Evolutionary conservation across 2,329 filamentous ascomycete genomes (phyloP).

Genomic region (Cordyceps cicadae): DNA sequence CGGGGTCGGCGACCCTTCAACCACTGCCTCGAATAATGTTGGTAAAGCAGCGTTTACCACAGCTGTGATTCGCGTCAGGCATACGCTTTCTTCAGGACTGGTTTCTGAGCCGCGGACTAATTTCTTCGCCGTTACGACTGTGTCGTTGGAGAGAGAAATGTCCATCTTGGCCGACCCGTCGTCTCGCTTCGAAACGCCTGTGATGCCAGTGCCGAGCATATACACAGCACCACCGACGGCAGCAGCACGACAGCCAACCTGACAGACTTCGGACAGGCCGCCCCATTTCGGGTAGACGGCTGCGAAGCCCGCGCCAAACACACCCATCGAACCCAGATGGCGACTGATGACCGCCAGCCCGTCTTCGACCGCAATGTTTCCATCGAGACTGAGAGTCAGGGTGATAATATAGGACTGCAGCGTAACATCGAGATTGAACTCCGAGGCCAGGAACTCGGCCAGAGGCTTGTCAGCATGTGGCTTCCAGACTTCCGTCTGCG

Average conservation of each 20-base stretch:
- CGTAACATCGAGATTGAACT: conserved; percentile 60
- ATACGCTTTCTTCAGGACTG: conserved; percentile 19
- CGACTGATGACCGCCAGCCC: conserved; percentile 67
- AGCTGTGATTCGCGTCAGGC: conserved; percentile 54
- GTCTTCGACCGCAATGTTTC: conserved; percentile 51
- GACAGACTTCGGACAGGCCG: conserved; percentile 76
- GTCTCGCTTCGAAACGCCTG: conserved; percentile 22
- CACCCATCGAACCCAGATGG: conserved; percentile 77
- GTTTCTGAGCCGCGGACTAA: conserved; percentile 40
- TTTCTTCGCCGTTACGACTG: conserved; percentile 45
- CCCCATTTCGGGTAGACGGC: conserved; percentile 91
- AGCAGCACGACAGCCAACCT: conserved; percentile 82
- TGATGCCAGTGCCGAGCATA: conserved; percentile 66
- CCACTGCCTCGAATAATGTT: conserved; percentile 58
- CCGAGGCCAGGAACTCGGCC: conserved; percentile 47
- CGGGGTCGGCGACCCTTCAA: conserved; percentile 68
- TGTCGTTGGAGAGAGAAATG: conserved; percentile 48
- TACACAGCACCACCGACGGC: conserved; percentile 90
- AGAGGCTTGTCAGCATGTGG: conserved; percentile 47
- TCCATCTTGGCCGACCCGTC: conserved; percentile 25
- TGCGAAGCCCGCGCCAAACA: conserved; percentile 82
- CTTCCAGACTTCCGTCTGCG: conserved; percentile 50
- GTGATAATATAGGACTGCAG: conserved; percentile 56
- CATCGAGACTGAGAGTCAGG: conserved; percentile 65
- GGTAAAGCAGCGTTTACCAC: conserved; percentile 60